Evolutionary conservation across 805 yeast genomes (phyloP).

Genomic region (Lachancea mirantina): DNA sequence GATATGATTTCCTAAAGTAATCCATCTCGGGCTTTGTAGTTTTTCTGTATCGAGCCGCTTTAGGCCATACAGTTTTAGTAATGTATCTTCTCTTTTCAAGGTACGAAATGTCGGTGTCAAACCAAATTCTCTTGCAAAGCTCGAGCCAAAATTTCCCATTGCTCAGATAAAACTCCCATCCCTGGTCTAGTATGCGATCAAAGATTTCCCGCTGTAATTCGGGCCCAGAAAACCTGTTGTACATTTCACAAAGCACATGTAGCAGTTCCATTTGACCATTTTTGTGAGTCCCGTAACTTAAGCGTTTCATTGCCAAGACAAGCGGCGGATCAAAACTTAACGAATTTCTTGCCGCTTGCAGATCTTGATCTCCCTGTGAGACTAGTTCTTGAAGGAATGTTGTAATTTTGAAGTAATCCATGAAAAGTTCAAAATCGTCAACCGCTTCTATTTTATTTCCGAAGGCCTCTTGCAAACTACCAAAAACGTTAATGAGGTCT

Average conservation of each 20-base stretch:
- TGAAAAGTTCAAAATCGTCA: conserved; percentile 26
- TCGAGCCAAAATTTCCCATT: conserved; percentile 24
- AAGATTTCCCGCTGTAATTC: conserved; percentile 20
- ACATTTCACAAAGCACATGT: conserved; percentile 19
- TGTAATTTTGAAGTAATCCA: conserved; percentile 27
- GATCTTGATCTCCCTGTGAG: not conserved
- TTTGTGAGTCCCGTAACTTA: conserved; percentile 13
- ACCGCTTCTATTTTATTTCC: conserved; percentile 14
- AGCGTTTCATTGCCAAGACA: conserved; percentile 15
- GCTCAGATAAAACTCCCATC: conserved; percentile 16
- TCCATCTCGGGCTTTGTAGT: conserved; percentile 4
- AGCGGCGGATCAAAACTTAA: conserved; percentile 5
- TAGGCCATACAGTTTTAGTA: conserved; percentile 16
- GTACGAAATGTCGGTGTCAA: conserved; percentile 21
- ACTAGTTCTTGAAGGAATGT: conserved; percentile 13
- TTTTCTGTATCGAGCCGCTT: conserved; percentile 9
- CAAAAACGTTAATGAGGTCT: conserved; percentile 12
- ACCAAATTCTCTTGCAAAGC: conserved; percentile 23
- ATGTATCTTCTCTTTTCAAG: conserved; percentile 21
- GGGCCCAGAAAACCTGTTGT: conserved; percentile 18
- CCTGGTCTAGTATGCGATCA: conserved; percentile 14
- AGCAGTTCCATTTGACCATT: conserved; percentile 17
- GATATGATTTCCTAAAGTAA: conserved; percentile 21
- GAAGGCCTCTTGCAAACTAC: conserved; percentile 11
- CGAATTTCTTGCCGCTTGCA: not conserved